Evolutionary conservation across 2,329 filamentous ascomycete genomes (phyloP).

Genomic region (Aureobasidium sp.): DNA sequence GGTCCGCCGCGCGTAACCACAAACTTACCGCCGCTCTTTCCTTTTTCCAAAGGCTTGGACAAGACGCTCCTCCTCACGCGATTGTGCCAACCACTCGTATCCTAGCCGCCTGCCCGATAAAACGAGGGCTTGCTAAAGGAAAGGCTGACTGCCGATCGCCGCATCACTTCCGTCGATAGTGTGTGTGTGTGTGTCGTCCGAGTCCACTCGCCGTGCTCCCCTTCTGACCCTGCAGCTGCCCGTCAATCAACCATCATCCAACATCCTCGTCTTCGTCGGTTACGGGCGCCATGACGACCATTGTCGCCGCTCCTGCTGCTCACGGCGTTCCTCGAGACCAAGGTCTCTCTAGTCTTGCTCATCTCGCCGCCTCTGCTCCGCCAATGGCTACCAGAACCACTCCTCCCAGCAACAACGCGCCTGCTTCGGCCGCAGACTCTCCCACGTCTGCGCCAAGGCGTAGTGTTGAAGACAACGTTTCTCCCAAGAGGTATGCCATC

Average conservation of each 20-base stretch:
- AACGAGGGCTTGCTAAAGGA: slow-evolving; percentile 10
- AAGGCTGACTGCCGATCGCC: slow-evolving; percentile 16
- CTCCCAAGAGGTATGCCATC: slow-evolving; percentile 42
- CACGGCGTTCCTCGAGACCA: slow-evolving; percentile 27
- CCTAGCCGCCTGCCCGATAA: slow-evolving; percentile 11
- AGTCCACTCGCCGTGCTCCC: slow-evolving; percentile 13
- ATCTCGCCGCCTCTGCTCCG: slow-evolving; percentile 26
- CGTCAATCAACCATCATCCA: slow-evolving; percentile 2
- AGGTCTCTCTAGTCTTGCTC: slow-evolving; percentile 18
- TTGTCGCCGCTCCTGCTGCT: slow-evolving; percentile 37
- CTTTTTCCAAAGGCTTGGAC: not conserved
- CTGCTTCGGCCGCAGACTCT: slow-evolving; percentile 29
- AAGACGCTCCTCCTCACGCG: not conserved
- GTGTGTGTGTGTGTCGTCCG: slow-evolving; percentile 9
- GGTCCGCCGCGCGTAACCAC: too few species aligned
- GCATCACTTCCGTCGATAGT: slow-evolving; percentile 19
- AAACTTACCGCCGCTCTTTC: not conserved
- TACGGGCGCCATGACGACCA: slow-evolving; percentile 38
- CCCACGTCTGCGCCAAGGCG: slow-evolving; percentile 18
- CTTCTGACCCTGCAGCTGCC: slow-evolving; percentile 15
- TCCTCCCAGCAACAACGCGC: slow-evolving; percentile 32
- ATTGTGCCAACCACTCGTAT: slow-evolving; percentile 9
- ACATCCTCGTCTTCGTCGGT: not conserved
- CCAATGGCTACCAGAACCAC: slow-evolving; percentile 30
- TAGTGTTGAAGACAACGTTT: slow-evolving; percentile 43